A percentile compares a stretch with the other conserved stretches of the same genome.
phyloP scores from a whole-genome alignment of 257 asterid species.

The Przewalskia tangutica region DNA sequence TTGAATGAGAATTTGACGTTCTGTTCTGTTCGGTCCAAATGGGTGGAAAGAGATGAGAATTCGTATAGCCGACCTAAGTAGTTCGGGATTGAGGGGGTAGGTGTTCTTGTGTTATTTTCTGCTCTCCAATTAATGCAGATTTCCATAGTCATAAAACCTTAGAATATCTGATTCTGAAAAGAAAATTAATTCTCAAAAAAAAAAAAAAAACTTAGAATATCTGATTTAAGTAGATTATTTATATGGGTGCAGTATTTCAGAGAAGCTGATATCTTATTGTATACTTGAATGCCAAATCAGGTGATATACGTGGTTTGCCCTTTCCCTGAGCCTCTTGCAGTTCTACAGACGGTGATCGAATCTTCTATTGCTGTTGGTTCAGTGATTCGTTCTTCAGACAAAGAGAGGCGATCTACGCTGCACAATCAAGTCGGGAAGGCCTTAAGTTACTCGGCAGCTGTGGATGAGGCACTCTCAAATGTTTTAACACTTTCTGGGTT shows the following conservation, averaged over 20 bases:
- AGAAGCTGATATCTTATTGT: neutral
- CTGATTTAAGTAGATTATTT: neutral
- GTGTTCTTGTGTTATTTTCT: neutral
- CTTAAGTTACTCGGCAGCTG: slow-evolving; percentile 70
- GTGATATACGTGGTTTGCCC: slow-evolving; percentile 97
- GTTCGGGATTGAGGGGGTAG: neutral
- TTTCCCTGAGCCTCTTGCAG: slow-evolving; percentile 96
- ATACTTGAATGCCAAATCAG: slow-evolving; percentile 29
- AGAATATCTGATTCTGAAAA: neutral
- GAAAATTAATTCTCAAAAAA: neutral
- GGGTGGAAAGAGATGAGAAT: neutral
- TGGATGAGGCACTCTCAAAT: slow-evolving; percentile 84
- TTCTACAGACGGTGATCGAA: slow-evolving; percentile 82
- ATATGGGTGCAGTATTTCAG: neutral
- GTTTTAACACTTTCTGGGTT: slow-evolving; percentile 85
- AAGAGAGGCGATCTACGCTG: slow-evolving; percentile 78
- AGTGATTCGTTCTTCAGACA: slow-evolving; percentile 72
- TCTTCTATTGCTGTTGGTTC: slow-evolving; percentile 91
- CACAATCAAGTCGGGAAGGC: slow-evolving; percentile 98
- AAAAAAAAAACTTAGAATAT: neutral
- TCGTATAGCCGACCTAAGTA: neutral
- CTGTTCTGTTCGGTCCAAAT: neutral
- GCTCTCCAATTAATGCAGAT: neutral
- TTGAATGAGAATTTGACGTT: neutral
- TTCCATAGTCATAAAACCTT: neutral